Conservation (phyloP, 1,139 yeast genomes). For the Lodderomyces oxycetoniae region DNA sequence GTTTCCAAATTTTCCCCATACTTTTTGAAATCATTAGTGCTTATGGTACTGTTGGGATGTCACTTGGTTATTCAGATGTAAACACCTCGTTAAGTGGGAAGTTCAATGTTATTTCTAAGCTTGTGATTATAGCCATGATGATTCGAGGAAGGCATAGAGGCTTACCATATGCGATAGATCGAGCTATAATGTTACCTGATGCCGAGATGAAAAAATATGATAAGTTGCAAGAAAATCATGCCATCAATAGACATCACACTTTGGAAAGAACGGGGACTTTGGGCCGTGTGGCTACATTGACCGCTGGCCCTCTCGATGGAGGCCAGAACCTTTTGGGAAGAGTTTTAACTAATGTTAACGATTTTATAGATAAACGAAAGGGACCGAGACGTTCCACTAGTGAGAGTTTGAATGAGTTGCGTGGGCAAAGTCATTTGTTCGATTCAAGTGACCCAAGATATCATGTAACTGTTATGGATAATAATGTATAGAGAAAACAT, state of each 20-base stretch:
- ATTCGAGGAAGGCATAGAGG: slow-evolving; percentile 97
- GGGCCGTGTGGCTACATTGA: slow-evolving; percentile 12
- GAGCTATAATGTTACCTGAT: slow-evolving; percentile 87
- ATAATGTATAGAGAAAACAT: slow-evolving; percentile 1
- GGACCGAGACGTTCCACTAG: slow-evolving; percentile 1
- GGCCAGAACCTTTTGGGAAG: slow-evolving; percentile 14
- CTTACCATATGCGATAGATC: slow-evolving; percentile 84
- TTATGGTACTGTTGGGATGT: slow-evolving; percentile 92
- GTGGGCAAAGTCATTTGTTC: neutral
- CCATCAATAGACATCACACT: slow-evolving; percentile 33
- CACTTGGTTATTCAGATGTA: slow-evolving; percentile 71
- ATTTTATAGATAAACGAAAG: slow-evolving; percentile 8
- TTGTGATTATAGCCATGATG: slow-evolving; percentile 84
- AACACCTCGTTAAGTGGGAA: slow-evolving; percentile 69
- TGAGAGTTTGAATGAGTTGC: neutral
- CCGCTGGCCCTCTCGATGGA: slow-evolving; percentile 14
- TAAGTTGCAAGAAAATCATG: slow-evolving; percentile 57
- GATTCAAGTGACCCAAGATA: slow-evolving; percentile 11
- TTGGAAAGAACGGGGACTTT: slow-evolving; percentile 22
- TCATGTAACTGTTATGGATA: slow-evolving; percentile 11
- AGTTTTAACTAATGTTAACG: slow-evolving; percentile 13
- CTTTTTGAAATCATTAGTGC: slow-evolving; percentile 91
- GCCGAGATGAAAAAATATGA: slow-evolving; percentile 68
- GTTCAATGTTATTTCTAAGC: slow-evolving; percentile 69
- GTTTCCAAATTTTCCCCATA: slow-evolving; percentile 65